Evolutionary conservation across 371 early-diverging fungal genomes (phyloP).

Genomic region (Dinochytrium kinnereticum): DNA sequence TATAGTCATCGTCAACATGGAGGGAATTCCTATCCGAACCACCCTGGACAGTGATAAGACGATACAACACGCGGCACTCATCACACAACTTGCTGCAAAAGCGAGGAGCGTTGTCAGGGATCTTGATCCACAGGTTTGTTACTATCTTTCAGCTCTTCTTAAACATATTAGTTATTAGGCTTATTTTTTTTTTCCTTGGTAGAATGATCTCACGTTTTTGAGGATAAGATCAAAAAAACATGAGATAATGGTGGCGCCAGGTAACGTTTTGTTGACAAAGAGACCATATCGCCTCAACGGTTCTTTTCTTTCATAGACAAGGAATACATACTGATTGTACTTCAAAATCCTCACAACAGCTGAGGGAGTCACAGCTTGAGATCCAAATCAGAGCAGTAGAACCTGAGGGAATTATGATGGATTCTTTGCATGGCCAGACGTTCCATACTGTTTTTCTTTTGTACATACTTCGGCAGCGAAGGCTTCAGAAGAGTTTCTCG

Average conservation of each 20-base stretch:
- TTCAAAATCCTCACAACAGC: constrained; percentile 75
- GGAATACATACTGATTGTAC: constrained; percentile 86
- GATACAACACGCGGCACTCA: constrained; percentile 77
- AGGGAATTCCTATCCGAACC: constrained; percentile 84
- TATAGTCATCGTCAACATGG: constrained; percentile 62
- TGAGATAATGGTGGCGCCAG: constrained; percentile 94
- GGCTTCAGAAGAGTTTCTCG: no score
- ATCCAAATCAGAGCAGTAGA: no score
- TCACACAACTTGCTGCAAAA: constrained; percentile 75
- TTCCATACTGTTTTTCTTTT: no score
- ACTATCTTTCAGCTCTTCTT: neutral
- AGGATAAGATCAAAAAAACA: constrained; percentile 91
- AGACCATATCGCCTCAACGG: neutral
- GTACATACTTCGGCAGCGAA: no score
- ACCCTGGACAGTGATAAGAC: constrained; percentile 81
- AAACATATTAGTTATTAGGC: no score
- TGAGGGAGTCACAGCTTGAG: no score
- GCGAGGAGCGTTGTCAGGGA: constrained; percentile 71
- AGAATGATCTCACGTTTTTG: constrained; percentile 92
- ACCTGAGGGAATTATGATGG: no score
- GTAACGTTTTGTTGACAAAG: constrained; percentile 50
- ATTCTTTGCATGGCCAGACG: no score
- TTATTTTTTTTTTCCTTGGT: constrained; percentile 20
- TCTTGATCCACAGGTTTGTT: constrained; percentile 68
- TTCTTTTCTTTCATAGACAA: constrained; percentile 62